phyloP scores from a whole-genome alignment of 1,139 yeast genomes.

The Casaregolazyma lundiana region DNA sequence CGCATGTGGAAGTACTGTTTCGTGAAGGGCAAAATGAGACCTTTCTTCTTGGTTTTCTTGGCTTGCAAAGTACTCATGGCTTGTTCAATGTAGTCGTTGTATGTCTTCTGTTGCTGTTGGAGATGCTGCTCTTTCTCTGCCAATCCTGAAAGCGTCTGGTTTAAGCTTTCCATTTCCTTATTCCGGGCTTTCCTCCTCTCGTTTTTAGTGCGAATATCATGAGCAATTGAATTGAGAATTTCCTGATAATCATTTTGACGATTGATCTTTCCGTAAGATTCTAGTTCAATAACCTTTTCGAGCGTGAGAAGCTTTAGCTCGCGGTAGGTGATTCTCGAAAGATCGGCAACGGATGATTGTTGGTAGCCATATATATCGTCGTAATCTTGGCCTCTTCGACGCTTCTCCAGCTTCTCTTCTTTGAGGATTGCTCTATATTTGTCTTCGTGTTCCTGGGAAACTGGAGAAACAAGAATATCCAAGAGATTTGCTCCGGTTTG shows the following conservation, averaged over 20 bases:
- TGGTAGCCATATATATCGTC: slow-evolving; percentile 23
- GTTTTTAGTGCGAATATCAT: slow-evolving; percentile 76
- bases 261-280: slow-evolving; percentile 59
- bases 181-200: slow-evolving; percentile 60
- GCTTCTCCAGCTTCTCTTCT: slow-evolving; percentile 38
- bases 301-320: slow-evolving; percentile 74
- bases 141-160: slow-evolving; percentile 56
- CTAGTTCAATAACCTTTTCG: slow-evolving; percentile 72
- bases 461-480: slow-evolving; percentile 69
- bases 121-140: slow-evolving; percentile 59
- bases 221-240: slow-evolving; percentile 74
- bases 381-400: slow-evolving; percentile 14
- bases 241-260: slow-evolving; percentile 74
- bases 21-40: slow-evolving; percentile 56
- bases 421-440: slow-evolving; percentile 53
- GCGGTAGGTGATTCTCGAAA: slow-evolving; percentile 58
- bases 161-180: slow-evolving; percentile 57
- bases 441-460: slow-evolving; percentile 62
- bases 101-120: slow-evolving; percentile 57
- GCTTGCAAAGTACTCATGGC: slow-evolving; percentile 60
- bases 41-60: slow-evolving; percentile 49
- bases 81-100: slow-evolving; percentile 63
- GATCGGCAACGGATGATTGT: slow-evolving; percentile 43
- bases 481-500: slow-evolving; percentile 69
- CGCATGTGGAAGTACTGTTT: slow-evolving; percentile 76